Evolutionary conservation across 129 eudicot species (phyloP), one percentile per base, ranked within the genome.

Genomic region (Centaurea solstitialis): DNA sequence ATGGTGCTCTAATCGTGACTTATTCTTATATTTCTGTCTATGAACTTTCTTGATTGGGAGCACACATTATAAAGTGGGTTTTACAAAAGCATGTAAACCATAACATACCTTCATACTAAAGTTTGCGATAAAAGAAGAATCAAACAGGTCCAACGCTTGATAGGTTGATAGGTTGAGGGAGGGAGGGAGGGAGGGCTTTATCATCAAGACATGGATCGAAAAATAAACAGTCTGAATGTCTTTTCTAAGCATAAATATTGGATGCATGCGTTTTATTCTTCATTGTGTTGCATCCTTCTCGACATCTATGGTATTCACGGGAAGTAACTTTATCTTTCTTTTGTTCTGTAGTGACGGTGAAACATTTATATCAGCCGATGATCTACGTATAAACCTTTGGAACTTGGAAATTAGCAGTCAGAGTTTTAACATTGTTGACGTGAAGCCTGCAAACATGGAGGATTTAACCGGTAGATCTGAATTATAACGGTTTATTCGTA

Each of bases 361-460:
- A 85, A 94, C 98, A 70, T 94, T 94, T 87, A 94, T 94, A 84
- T 94, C 98, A 35, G 98, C 98, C 75, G 98, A 94, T 87, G 98
- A 94, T 84, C 84, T 94, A 65, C 90, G 98, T 73, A 92, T 94
- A 87, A 94, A 94, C 80, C 97, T 94, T 75, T 94, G 98, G 98
- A 94, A 94, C 90, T 83, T 92, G 89, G 98, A 90, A 85, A 92
- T 90, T 79, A 94, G 89, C 88, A 90, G 86, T 70, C 98, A 94
- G 81, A 89, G 98, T 89, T 94, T 94, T 87, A 94, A 92, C 78
- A 92, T 92, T 47, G 96, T 94, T 79, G 98, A 94, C 77, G 89
- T 90, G 85, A 94, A 94, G 88, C 98, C 98, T 45, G 64, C 94
- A 65, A 94, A 94, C 85, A 94, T 94, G 98, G 98, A 94, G 85